Conservation (phyloP, 371 early-diverging fungal genomes). For the Actinomortierella wolfii region DNA sequence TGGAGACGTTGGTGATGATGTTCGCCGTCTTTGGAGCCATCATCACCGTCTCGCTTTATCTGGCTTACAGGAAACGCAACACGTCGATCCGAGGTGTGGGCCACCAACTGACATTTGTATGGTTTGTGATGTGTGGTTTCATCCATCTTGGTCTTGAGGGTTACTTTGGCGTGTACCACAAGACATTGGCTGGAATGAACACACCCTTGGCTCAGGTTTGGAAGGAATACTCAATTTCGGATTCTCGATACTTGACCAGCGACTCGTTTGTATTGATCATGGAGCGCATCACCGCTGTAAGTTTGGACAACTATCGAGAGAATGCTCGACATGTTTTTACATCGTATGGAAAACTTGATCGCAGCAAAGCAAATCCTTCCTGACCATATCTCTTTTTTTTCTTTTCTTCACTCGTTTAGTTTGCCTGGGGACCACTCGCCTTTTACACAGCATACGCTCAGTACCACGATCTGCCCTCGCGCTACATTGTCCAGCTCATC, state of each 20-base stretch:
- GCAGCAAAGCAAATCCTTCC: too few relatives aligned
- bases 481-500: slow-evolving; percentile 73
- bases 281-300: slow-evolving; percentile 89
- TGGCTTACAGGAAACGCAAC: slow-evolving; percentile 34
- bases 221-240: slow-evolving; percentile 91
- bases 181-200: slow-evolving; percentile 65
- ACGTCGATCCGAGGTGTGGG: slow-evolving; percentile 20
- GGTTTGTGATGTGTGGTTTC: slow-evolving; percentile 79
- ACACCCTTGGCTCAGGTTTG: slow-evolving; percentile 79
- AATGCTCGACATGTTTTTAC: not conserved
- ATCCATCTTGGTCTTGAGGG: slow-evolving; percentile 90
- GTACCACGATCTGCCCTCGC: slow-evolving; percentile 57
- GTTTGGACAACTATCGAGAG: slow-evolving; percentile 5
- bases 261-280: slow-evolving; percentile 82
- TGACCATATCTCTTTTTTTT: not conserved
- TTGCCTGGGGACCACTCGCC: slow-evolving; percentile 81
- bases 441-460: slow-evolving; percentile 68
- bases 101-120: slow-evolving; percentile 59
- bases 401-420: slow-evolving; percentile 43
- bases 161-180: slow-evolving; percentile 75
- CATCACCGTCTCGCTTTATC: slow-evolving; percentile 31
- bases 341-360: not conserved
- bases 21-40: slow-evolving; percentile 44
- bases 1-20: slow-evolving; percentile 48
- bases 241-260: slow-evolving; percentile 83